A percentile compares a stretch with the other conserved stretches of the same genome.
Evolutionary conservation across 805 yeast genomes (phyloP).

Genomic region (Lipomyces yamanashiensis): DNA sequence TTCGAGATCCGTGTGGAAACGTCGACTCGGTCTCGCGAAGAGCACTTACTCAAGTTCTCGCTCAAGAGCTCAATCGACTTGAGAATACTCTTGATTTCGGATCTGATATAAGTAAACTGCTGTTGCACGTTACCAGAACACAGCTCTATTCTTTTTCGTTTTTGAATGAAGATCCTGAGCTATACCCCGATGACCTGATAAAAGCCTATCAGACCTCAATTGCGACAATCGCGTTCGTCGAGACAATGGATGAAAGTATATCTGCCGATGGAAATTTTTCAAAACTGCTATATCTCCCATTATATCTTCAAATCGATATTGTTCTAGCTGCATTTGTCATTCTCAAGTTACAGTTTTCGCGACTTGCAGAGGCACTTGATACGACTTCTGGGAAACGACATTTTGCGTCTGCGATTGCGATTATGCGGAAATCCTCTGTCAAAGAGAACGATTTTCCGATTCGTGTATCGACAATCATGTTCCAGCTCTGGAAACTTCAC

Average conservation of each 20-base stretch:
- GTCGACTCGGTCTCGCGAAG: constrained; percentile 71
- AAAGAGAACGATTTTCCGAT: constrained; percentile 91
- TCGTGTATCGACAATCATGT: constrained; percentile 91
- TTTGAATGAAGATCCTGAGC: constrained; percentile 58
- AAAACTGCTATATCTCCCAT: constrained; percentile 78
- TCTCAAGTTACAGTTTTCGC: constrained; percentile 77
- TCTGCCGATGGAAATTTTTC: constrained; percentile 56
- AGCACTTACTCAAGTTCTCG: constrained; percentile 72
- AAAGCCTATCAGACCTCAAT: constrained; percentile 80
- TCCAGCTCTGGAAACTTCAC: constrained; percentile 89
- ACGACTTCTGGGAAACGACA: constrained; percentile 40
- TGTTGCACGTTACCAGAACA: constrained; percentile 73
- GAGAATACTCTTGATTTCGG: constrained; percentile 58
- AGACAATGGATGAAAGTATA: constrained; percentile 69
- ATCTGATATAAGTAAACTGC: constrained; percentile 73
- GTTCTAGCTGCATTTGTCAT: constrained; percentile 93
- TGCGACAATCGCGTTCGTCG: constrained; percentile 37
- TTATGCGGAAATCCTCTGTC: constrained; percentile 80
- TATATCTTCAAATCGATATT: constrained; percentile 70
- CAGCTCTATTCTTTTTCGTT: constrained; percentile 83
- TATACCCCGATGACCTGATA: constrained; percentile 69
- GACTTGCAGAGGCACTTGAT: constrained; percentile 61
- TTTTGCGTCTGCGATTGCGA: constrained; percentile 66
- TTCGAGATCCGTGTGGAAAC: constrained; percentile 66
- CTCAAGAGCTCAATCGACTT: constrained; percentile 74